Base-by-base conservation (phyloP, 495 filamentous ascomycete genomes). In the Tuber borchii region DNA sequence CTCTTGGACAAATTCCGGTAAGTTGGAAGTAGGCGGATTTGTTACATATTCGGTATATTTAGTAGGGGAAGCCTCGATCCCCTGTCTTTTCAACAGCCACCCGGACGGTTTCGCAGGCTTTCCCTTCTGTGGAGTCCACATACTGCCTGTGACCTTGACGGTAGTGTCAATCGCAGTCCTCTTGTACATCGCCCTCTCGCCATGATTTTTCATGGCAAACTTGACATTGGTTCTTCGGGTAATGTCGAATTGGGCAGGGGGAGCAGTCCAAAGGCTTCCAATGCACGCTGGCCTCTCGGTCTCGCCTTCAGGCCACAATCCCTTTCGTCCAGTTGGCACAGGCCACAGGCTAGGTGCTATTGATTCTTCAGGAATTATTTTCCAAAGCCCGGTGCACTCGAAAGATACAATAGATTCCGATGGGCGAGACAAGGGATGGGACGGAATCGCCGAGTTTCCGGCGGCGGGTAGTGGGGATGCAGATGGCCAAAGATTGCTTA, bases 401-500 rank as follows among this genome's bases (percentile, higher is more conserved):
- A 76, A 43, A 7, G 42, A 14, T 39, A 45, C 42, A 7, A 73
- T 16, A n/a, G 42, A 31, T 48, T 34, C 20, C 34, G 39, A 16
- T 70, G 37, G 42, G 61, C n/a, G 45, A 61, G 43, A 19, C 17
- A 22, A 39, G 26, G 26, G 4, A 31, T 31, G 73, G 12, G 48
- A 19, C 17, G 48, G 75, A 71, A 31, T 34, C n/a, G 42, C 17
- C 9, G n/a, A 31, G 22, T 31, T 45, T 68, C 39, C 74, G 48
- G 46, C 20, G 10, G 8, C 26, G 22, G 74, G 43, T 10, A 78
- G 68, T 48, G 69, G 31, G 39, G 45, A 26, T 7, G 75, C 77
- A 70, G 72, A 78, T 40, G 77, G 77, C 76, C 76, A 79, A 20
- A 79, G 77, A 45, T 37, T 37, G 19, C 70, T 4, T 19, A 42